Base-by-base conservation (phyloP, 345 rosid species). In the Turnera subulata region DNA sequence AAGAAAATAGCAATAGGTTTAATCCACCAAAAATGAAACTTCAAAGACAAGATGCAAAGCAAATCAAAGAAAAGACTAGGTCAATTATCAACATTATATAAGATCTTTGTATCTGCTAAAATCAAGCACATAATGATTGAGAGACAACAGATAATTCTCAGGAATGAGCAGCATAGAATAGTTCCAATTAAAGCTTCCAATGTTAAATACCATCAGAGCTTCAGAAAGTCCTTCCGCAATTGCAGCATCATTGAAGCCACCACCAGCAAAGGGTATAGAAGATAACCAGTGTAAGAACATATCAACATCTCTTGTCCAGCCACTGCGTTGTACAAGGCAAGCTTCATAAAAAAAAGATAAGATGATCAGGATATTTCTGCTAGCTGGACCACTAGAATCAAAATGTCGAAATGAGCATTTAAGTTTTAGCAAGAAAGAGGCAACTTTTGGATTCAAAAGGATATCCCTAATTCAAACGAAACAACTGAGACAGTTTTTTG, bases 171-270 rank as follows among this genome's bases (percentile, higher is more conserved):
- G 8, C 4, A 29, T 8, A 29, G 8, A 29, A 29, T 29, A 8
- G 8, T 29, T 29, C 35, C 35, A 3, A 29, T 29, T 8, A 29
- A 29, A 29, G 35, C 35, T 53, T 66, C 48, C 25, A 62, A 59
- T 7, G 58, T 2, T 23, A 20, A 70, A 45, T 69, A 89, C 97
- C 99, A 93, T 93, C 57, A 89, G 63, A 51, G 99, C 97, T 75
- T 93, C 97, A 53, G 96, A 76, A 69, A 93, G 96, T 59, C 99
- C 97, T 78, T 93, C 97, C 1, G 99, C 99, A 67, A 92, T 87
- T 38, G 97, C 99, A 65, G 79, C 96, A 59, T 93, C 95, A 65
- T 66, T 80, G 70, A 93, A 93, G 78, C 97, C 97, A 68, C 95
- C 96, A 68, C 97, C 97, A 56, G 79, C 61, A 80, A 89, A 90